Evolutionary conservation across 305 asterid species (phyloP).

Genomic region (Plantago coronopus): DNA sequence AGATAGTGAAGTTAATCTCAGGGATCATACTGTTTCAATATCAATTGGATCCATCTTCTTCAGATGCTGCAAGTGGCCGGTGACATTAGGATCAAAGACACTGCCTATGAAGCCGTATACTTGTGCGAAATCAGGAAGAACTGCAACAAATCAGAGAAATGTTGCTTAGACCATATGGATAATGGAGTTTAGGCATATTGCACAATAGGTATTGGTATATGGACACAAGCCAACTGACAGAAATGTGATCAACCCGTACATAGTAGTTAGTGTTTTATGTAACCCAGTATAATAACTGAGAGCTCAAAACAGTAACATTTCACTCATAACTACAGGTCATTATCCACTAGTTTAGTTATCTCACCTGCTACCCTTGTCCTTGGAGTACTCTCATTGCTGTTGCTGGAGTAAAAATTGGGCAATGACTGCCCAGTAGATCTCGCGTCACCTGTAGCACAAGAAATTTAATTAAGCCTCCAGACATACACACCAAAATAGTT

Average conservation of each 20-base stretch:
- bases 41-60: constrained; percentile 91
- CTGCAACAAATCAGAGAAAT: constrained; percentile 41
- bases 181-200: too few relatives aligned
- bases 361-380: constrained; percentile 52
- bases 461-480: constrained; percentile 18
- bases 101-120: constrained; percentile 90
- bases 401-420: constrained; percentile 39
- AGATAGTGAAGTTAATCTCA: constrained; percentile 19
- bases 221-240: too few relatives aligned
- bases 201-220: too few relatives aligned
- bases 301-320: too few relatives aligned
- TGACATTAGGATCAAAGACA: constrained; percentile 73
- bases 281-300: too few relatives aligned
- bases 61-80: constrained; percentile 73
- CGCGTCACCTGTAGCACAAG: constrained; percentile 42
- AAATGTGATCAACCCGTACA: too few relatives aligned
- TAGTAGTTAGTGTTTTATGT: too few relatives aligned
- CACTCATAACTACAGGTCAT: too few relatives aligned
- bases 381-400: constrained; percentile 58
- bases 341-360: constrained; percentile 25
- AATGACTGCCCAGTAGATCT: constrained; percentile 42
- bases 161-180: neutral
- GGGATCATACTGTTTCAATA: constrained; percentile 75
- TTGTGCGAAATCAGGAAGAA: constrained; percentile 86
- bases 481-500: constrained; percentile 6